Base-by-base conservation (phyloP, 768 basidiomycete genomes). In the Termitomyces sp. region DNA sequence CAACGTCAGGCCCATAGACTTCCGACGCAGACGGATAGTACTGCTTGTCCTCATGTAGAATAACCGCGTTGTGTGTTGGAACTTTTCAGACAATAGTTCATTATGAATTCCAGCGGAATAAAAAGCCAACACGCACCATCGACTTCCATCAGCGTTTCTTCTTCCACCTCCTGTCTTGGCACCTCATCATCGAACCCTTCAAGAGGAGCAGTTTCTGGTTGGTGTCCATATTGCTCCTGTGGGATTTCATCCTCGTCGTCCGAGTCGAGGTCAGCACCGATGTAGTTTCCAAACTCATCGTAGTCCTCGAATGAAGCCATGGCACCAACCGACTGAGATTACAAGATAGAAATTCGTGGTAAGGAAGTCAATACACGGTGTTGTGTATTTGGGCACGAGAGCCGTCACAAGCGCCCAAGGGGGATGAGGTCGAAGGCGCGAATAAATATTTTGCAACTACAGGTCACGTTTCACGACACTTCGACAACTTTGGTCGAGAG, bases 201-300 rank as follows among this genome's bases (percentile, higher is more conserved):
- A 54, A 96, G 75, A 29, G 89, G 84, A 46, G 79, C 81, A 53
- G 76, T 59, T 54, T 67, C 62, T 34, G 69, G 62, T 60, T 75
- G 73, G 16, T 69, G 69, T 29, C 63, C 65, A 58, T 81, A 82
- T 55, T 78, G 75, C 37, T 81, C 73, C 65, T 82, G 84, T 60
- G 77, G 77, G 49, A 79, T 65, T 54, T 82, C 83, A 56, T 83
- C 87, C 62, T 83, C 84, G 50, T 90, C 89, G 66, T 96, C 95
- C 34, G 94, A 96, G 65, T 91, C 93, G 47, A 96, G 77, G 77
- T 96, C 95, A 25, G 86, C 93, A 59, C 95, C 95, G 69, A 98
- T 95, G 74, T 98, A 97, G 80, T 97, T 98, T 63, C 95, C 95
- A 68, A 96, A 96, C 75, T 98, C 91, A 66, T 92, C 90, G 66